Evolutionary conservation across 2,329 filamentous ascomycete species (phyloP), one percentile per base, ranked within the genome.

Genomic region (Fusarium staphyleae): DNA sequence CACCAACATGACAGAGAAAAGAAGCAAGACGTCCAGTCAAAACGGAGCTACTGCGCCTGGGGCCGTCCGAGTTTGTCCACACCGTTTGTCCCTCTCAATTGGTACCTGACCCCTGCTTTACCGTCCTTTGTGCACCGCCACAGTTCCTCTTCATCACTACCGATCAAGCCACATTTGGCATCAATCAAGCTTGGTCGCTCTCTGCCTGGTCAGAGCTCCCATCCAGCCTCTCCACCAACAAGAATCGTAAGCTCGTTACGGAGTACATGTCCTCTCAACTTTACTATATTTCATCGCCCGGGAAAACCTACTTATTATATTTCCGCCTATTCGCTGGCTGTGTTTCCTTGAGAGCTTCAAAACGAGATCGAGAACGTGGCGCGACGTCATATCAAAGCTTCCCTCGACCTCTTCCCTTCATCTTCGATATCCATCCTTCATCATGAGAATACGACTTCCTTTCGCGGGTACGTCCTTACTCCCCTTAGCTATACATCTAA

Each of bases 391-490:
- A 36, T 28, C 24, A 14, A 4, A 16, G 32, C 22, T 35, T 26
- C 14, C 19, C 35, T 36, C 15, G 22, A 24, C 15, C 13, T 37
- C 35, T 30, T 30, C 41, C 37, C 41, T 12, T 42, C 28, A 15
- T 29, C 29, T 41, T 34, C 46, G 28, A 34, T 29, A 11, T 32
- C 45, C 24, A 55, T 29, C 39, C 33, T 62, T 36, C 33, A 57
- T 43, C 49, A 95, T 96, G 89, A 89, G 90, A 75, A 91, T 97
- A 78, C 86, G 93, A 70, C 84, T 92, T 68, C 89, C 90, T 48
- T 96, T 96, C 72, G 91, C 91, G 77, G 90, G 93, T 95, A 79
- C 69, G 85, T 57, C 57, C 62, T 60, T 48, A 32, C 37, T 29
- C 24, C 40, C 19, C 46, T 33, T 40, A 28, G 28, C 18, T 24